Base-by-base conservation (phyloP, 2,329 filamentous ascomycete species). In the Fusarium odoratissimum region DNA sequence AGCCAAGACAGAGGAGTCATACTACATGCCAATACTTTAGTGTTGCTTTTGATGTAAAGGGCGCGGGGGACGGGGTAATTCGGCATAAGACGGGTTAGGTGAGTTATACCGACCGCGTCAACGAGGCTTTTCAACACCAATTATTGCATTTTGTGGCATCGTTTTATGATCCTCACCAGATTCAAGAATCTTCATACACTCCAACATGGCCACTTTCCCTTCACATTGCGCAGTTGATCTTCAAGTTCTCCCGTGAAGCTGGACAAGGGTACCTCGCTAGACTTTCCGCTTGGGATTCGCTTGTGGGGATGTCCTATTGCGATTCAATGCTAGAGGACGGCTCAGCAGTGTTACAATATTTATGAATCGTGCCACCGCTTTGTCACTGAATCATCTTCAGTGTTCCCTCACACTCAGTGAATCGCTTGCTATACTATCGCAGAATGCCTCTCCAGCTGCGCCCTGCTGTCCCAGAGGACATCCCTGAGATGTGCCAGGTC, bases 381-480 rank as follows among this genome's bases (percentile, higher is more conserved):
- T 51, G n/a, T 38, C 5, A 14, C 6, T 30, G 11, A 28, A 35
- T n/a, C 31, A 45, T 48, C 13, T 41, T 21, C 17, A 56, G 14
- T 21, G 11, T 25, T 8, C 10, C 14, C 8, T 28, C 35, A 30
- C 25, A 48, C 12, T 40, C 7, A 52, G 16, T 56, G n/a, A 33
- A 10, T 10, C 28, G 11, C 25, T 35, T n/a, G 16, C 4, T 5
- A 55, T 48, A 19, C 4, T 5, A 55, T 48, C 28, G 33, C 21
- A 21, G 23, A 61, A 80, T 80, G 79, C 28, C 72, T 28, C 51
- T 79, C 46, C 65, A 65, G 17, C 56, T 87, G 52, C 82, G 85
- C 44, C 78, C 79, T 40, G 86, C 83, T 46, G 81, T 76, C 2
- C 70, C 77, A 19, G 77, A 75, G 17, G 87, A 89, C 76, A 78